These are phyloP conservation scores for Thelonectria blattea DNA, from an alignment of 2,329 filamentous ascomycete genomes.

Conservation along the genomic window DNA sequence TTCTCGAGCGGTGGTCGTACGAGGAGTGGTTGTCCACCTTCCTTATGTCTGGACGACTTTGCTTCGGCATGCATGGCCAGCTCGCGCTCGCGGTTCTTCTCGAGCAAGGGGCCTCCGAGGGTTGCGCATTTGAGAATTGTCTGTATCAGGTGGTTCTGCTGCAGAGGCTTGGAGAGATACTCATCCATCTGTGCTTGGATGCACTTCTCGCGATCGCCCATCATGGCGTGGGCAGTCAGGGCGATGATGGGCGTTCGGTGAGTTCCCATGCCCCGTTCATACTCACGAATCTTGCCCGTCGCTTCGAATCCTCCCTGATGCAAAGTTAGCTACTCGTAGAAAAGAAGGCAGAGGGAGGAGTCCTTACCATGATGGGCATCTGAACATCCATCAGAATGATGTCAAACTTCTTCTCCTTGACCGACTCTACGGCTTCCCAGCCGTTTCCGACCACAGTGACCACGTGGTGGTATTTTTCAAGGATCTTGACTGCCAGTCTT, in stretches of 20 bases:
- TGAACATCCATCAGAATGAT: slow-evolving; percentile 99
- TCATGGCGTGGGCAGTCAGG: slow-evolving; percentile 96
- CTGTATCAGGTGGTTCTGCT: slow-evolving; percentile 97
- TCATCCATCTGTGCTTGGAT: slow-evolving; percentile 99
- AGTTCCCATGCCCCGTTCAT: slow-evolving; percentile 80
- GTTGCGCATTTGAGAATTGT: slow-evolving; percentile 97
- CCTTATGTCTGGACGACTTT: slow-evolving; percentile 50
- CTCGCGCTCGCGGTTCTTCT: slow-evolving; percentile 73
- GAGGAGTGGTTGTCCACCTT: slow-evolving; percentile 45
- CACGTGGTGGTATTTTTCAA: slow-evolving; percentile 94
- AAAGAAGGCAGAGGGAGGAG: neutral
- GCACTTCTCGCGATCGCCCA: slow-evolving; percentile 96
- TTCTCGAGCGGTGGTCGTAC: slow-evolving; percentile 54
- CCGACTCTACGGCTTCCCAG: slow-evolving; percentile 88
- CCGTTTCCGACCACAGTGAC: slow-evolving; percentile 96
- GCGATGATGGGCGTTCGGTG: slow-evolving; percentile 94
- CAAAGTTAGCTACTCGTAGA: slow-evolving; percentile 43
- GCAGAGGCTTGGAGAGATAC: slow-evolving; percentile 94
- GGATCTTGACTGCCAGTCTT: slow-evolving; percentile 91
- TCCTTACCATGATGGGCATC: slow-evolving; percentile 95
- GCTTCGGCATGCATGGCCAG: slow-evolving; percentile 58
- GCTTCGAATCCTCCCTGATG: slow-evolving; percentile 90
- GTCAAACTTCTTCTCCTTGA: slow-evolving; percentile 91
- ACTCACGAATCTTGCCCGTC: slow-evolving; percentile 94
- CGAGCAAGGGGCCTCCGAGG: slow-evolving; percentile 80